Conservation (phyloP, 345 rosid genomes). For the Populus ilicifolia region DNA sequence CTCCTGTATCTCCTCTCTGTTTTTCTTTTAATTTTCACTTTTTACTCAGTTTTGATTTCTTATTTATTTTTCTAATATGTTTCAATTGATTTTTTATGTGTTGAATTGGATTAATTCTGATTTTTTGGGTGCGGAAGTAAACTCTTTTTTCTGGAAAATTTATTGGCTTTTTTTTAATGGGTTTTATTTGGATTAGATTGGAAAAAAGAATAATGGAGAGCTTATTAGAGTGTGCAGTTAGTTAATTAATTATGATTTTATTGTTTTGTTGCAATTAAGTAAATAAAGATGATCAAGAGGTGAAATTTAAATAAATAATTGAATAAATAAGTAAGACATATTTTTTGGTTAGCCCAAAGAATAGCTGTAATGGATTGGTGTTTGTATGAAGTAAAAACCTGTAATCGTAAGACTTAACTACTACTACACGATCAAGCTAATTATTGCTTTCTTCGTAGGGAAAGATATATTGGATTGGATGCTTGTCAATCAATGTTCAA, state of each 20-base stretch:
- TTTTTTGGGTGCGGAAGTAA: background rate
- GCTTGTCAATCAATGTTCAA: background rate
- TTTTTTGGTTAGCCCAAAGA: too few relatives aligned
- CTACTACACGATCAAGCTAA: background rate
- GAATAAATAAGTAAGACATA: too few relatives aligned
- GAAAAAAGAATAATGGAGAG: background rate
- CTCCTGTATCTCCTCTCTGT: slow-evolving; percentile 44
- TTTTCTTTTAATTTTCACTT: background rate
- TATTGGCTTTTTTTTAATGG: too few relatives aligned
- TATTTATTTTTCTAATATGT: background rate
- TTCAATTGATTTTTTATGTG: background rate
- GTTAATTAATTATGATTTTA: background rate
- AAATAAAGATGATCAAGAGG: too few relatives aligned
- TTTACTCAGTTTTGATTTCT: background rate
- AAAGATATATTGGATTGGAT: background rate
- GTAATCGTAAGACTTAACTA: background rate
- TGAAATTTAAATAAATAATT: too few relatives aligned
- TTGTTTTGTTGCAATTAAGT: too few relatives aligned
- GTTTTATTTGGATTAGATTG: too few relatives aligned
- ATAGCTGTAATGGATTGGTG: background rate
- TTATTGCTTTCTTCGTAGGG: background rate
- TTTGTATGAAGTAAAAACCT: background rate
- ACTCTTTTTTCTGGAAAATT: too few relatives aligned
- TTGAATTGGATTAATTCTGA: background rate
- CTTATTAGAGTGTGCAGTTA: background rate